Evolutionary conservation across 495 filamentous ascomycete genomes (phyloP), one percentile per base, ranked within the genome.

Genomic region (Hypomontagnella monticulosa): DNA sequence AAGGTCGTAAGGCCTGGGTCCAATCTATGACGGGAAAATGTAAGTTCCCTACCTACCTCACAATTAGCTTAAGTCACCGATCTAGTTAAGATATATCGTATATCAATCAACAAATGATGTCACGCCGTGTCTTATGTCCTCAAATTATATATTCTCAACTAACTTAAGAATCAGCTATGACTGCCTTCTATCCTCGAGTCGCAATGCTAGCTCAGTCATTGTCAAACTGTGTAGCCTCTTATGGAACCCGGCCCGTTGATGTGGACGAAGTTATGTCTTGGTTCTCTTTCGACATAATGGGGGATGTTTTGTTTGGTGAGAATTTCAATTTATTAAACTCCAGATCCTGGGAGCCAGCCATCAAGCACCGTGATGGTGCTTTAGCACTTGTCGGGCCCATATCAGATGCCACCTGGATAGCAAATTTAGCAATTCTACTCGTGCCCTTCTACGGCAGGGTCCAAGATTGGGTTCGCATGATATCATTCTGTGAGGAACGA

Each of bases 1-100:
- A 30, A 3, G 70, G 77, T 10, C 77, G 78, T 5, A 72, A 75
- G 16, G 62, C 71, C 14, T 79, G 78, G 78, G 51, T 70, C 7
- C 64, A 61, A 10, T 65, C 67, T 4, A 42, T 78, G 27, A 68
- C 59, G 8, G 65, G 50, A 10, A 71, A 71, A 70, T 71, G 65
- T 68, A 36, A 68, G 48, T 9, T 38, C 12, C 18, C 14, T 27
- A 40, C 36, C 36, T 40, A 40, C n/a, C 19, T 27, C 23, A 27
- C 23, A 27, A 27, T 27, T 6, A 2, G 23, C 23, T 27, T 27
- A 27, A 27, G 23, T 27, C 23, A 27, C 23, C 23, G 23, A 6
- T 38, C 36, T 14, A 38, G 3, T 10, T 3, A 11, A 8, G 6
- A 15, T 43, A 43, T 14, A 4, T 8, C 12, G 18, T 4, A n/a